A percentile compares a stretch with the other conserved stretches of the same genome.
phyloP scores from a whole-genome alignment of 768 basidiomycete species.

The Clavulina sp. region DNA sequence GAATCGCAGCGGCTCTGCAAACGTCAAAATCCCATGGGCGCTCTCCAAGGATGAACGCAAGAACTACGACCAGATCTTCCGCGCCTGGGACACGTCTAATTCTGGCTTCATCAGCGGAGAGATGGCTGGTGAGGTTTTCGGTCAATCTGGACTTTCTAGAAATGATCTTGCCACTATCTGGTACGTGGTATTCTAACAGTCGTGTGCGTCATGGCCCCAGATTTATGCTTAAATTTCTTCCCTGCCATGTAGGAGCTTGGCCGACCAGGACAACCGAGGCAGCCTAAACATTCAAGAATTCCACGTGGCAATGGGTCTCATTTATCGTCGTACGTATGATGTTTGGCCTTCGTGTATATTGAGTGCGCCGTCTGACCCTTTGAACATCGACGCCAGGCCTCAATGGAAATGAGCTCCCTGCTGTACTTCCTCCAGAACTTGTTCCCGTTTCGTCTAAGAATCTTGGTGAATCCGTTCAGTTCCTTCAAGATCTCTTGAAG shows the following conservation, averaged over 20 bases:
- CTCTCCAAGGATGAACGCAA: constrained; percentile 84
- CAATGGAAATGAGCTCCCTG: constrained; percentile 83
- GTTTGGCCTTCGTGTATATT: not conserved
- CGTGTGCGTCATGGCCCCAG: constrained; percentile 4
- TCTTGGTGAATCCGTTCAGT: constrained; percentile 74
- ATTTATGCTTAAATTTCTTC: constrained; percentile 1
- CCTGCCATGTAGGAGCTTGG: constrained; percentile 92
- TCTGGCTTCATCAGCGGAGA: constrained; percentile 75
- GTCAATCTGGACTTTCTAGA: constrained; percentile 73
- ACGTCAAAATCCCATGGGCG: constrained; percentile 69
- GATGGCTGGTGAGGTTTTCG: constrained; percentile 83
- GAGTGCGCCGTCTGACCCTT: not conserved
- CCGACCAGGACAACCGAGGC: constrained; percentile 85
- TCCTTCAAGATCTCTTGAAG: constrained; percentile 73
- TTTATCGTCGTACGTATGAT: constrained; percentile 68
- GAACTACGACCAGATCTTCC: constrained; percentile 89
- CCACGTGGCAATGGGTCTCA: constrained; percentile 95
- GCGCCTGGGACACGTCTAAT: constrained; percentile 77
- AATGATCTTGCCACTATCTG: constrained; percentile 89
- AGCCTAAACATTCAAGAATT: constrained; percentile 93
- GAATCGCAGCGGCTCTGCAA: constrained; percentile 41
- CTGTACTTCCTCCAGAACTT: constrained; percentile 71
- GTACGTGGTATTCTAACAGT: constrained; percentile 28
- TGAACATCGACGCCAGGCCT: constrained; percentile 35
- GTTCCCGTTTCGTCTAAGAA: constrained; percentile 83